These are phyloP conservation scores for Leucaena leucocephala DNA, from an alignment of 306 rosid genomes.

Conservation along the genomic window DNA sequence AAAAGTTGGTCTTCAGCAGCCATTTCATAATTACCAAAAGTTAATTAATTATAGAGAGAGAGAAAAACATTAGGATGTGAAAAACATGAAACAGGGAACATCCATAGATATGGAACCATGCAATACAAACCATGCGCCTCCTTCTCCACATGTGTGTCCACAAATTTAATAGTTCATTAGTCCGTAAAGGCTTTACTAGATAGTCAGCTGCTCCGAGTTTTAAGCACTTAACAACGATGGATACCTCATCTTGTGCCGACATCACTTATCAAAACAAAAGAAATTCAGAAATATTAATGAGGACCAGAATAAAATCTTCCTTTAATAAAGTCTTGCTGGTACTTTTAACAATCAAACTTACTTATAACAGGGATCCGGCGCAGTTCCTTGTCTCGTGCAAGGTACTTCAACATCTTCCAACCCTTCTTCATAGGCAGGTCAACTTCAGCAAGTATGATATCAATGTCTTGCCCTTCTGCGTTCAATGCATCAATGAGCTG, in stretches of 20 bases:
- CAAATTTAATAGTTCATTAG: slow-evolving; percentile 93
- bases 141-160: slow-evolving; percentile 99
- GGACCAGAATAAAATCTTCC: slow-evolving; percentile 29
- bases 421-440: slow-evolving; percentile 92
- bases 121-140: slow-evolving; percentile 87
- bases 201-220: slow-evolving; percentile 99
- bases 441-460: slow-evolving; percentile 87
- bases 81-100: slow-evolving; percentile 20
- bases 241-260: slow-evolving; percentile 95
- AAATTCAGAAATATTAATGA: slow-evolving; percentile 37
- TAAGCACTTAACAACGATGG: slow-evolving; percentile 95
- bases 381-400: slow-evolving; percentile 74
- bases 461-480: slow-evolving; percentile 90
- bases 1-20: slow-evolving; percentile 11
- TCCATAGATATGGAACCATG: slow-evolving; percentile 33
- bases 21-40: slow-evolving; percentile 7
- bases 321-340: slow-evolving; percentile 2
- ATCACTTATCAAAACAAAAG: slow-evolving; percentile 69
- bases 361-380: slow-evolving; percentile 92
- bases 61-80: slow-evolving; percentile 4
- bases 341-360: slow-evolving; percentile 42
- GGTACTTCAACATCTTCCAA: slow-evolving; percentile 87
- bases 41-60: background rate
- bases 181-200: slow-evolving; percentile 97
- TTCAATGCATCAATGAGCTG: slow-evolving; percentile 95